Evolutionary conservation across 2,329 filamentous ascomycete genomes (phyloP).

Genomic region (Lecanoromycetidae sp.): DNA sequence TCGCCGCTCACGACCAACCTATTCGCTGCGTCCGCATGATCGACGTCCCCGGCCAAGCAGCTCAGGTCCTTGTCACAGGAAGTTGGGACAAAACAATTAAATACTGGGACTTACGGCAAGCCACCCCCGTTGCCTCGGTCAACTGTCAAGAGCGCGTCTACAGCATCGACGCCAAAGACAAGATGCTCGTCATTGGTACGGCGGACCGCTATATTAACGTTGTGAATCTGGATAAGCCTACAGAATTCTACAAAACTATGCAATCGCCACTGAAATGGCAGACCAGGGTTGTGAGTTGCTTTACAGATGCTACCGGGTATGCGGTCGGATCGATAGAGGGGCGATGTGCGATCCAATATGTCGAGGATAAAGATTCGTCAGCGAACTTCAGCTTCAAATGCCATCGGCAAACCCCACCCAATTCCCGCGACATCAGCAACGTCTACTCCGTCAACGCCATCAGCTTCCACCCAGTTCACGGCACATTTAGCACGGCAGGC

Average conservation of each 20-base stretch:
- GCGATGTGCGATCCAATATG: slow-evolving; percentile 94
- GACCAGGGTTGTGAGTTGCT: slow-evolving; percentile 89
- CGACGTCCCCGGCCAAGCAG: slow-evolving; percentile 51
- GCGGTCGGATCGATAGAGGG: slow-evolving; percentile 95
- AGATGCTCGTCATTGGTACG: slow-evolving; percentile 80
- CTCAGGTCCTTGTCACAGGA: slow-evolving; percentile 78
- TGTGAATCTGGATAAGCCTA: slow-evolving; percentile 76
- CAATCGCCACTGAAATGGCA: slow-evolving; percentile 98
- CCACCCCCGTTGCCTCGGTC: slow-evolving; percentile 34
- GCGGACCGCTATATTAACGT: slow-evolving; percentile 96
- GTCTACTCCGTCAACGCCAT: slow-evolving; percentile 96
- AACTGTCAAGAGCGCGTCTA: slow-evolving; percentile 51
- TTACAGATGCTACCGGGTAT: slow-evolving; percentile 80
- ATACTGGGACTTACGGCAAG: slow-evolving; percentile 45
- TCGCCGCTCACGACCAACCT: slow-evolving; percentile 74
- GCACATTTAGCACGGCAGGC: slow-evolving; percentile 96
- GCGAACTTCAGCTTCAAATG: slow-evolving; percentile 99
- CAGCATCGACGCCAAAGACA: slow-evolving; percentile 79
- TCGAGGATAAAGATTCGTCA: slow-evolving; percentile 76
- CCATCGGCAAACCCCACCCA: slow-evolving; percentile 64
- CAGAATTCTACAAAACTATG: slow-evolving; percentile 88
- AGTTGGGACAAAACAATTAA: slow-evolving; percentile 48
- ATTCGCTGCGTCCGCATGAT: slow-evolving; percentile 71
- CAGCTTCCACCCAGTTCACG: slow-evolving; percentile 90
- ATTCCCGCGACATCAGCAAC: slow-evolving; percentile 58